Evolutionary conservation across 805 yeast genomes (phyloP).

Genomic region (Cyberlindnera maritima): DNA sequence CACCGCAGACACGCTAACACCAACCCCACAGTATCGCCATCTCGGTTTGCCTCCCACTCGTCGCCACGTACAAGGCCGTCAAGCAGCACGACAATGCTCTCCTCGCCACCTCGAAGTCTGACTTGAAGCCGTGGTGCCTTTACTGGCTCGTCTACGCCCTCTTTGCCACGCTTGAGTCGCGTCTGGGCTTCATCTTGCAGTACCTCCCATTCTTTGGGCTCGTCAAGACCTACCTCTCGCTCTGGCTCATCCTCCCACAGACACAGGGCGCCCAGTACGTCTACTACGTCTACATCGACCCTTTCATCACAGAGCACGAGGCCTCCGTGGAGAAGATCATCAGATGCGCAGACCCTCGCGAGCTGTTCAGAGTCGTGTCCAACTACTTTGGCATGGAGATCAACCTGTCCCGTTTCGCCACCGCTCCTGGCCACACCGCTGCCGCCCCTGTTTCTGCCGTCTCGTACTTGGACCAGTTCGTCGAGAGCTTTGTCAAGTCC

Average conservation of each 20-base stretch:
- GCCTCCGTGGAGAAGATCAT: slow-evolving; percentile 29
- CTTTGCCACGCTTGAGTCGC: slow-evolving; percentile 37
- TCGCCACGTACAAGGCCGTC: slow-evolving; percentile 60
- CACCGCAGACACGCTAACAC: neutral
- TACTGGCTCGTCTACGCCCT: slow-evolving; percentile 67
- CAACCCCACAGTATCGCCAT: slow-evolving; percentile 32
- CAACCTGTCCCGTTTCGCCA: slow-evolving; percentile 7
- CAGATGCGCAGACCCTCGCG: slow-evolving; percentile 9
- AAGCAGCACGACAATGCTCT: slow-evolving; percentile 29
- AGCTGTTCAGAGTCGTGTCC: slow-evolving; percentile 2
- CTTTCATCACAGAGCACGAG: slow-evolving; percentile 37
- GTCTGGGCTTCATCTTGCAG: slow-evolving; percentile 41
- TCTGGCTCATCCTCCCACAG: slow-evolving; percentile 62
- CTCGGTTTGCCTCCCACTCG: slow-evolving; percentile 53
- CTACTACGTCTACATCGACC: slow-evolving; percentile 36
- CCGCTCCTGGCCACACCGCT: neutral
- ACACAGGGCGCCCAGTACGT: slow-evolving; percentile 43
- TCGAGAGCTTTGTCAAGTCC: slow-evolving; percentile 9
- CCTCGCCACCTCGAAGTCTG: neutral
- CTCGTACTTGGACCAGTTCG: slow-evolving; percentile 10
- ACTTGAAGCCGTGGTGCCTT: slow-evolving; percentile 41
- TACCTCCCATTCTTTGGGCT: slow-evolving; percentile 56
- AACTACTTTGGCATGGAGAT: slow-evolving; percentile 6
- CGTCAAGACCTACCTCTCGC: slow-evolving; percentile 42
- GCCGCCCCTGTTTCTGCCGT: neutral